phyloP scores from a whole-genome alignment of 345 rosid species.

The Pistacia atlantica region DNA sequence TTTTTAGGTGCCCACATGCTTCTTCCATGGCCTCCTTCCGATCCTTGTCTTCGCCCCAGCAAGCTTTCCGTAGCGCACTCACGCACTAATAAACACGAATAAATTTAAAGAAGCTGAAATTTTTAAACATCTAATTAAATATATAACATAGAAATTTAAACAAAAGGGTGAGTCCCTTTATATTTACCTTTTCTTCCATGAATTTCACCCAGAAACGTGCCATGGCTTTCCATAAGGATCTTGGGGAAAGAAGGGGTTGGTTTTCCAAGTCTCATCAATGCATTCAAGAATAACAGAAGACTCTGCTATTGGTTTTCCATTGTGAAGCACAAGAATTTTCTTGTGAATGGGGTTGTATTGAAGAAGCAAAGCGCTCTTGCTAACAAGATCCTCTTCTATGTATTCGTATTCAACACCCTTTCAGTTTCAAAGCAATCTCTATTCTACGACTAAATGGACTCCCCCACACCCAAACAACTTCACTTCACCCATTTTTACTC shows the following conservation, averaged over 20 bases:
- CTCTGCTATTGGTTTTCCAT: slow-evolving; percentile 41
- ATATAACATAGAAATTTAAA: background rate
- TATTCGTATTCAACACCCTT: slow-evolving; percentile 52
- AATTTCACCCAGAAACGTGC: slow-evolving; percentile 61
- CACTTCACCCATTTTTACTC: slow-evolving; percentile 31
- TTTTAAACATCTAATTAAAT: background rate
- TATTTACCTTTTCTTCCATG: slow-evolving; percentile 46
- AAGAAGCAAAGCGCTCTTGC: slow-evolving; percentile 48
- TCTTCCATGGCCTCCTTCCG: slow-evolving; percentile 40
- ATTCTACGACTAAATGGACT: slow-evolving; percentile 48
- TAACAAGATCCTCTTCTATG: slow-evolving; percentile 45
- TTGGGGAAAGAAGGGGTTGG: slow-evolving; percentile 40
- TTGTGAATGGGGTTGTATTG: slow-evolving; percentile 49
- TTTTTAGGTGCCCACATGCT: slow-evolving; percentile 36
- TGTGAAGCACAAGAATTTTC: slow-evolving; percentile 59
- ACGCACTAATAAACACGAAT: slow-evolving; percentile 27
- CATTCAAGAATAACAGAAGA: slow-evolving; percentile 54
- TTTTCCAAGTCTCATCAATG: slow-evolving; percentile 60
- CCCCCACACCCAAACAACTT: slow-evolving; percentile 39
- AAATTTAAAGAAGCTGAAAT: no score
- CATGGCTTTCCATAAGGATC: slow-evolving; percentile 45
- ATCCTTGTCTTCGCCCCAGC: slow-evolving; percentile 34
- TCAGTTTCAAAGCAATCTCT: slow-evolving; percentile 47
- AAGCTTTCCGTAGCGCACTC: slow-evolving; percentile 31
- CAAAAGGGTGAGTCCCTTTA: background rate